phyloP scores from a whole-genome alignment of 352 stramenopile species.

The Pythium brachiatum region DNA sequence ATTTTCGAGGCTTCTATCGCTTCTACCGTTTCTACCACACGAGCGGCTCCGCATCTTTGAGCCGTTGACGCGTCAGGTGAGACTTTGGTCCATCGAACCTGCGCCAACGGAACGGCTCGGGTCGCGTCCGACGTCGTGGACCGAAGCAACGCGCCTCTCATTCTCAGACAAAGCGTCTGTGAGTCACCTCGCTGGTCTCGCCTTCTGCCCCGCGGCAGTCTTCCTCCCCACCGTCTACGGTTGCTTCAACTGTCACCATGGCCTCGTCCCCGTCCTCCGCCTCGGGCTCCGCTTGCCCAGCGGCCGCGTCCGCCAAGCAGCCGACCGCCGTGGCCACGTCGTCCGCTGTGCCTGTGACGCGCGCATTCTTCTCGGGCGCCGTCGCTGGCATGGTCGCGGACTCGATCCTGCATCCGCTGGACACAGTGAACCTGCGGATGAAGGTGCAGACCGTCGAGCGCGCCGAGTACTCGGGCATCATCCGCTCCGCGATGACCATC shows the following conservation, averaged over 20 bases:
- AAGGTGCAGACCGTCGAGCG: constrained; percentile 63
- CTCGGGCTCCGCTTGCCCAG: not conserved
- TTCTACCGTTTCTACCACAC: constrained; percentile 2
- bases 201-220: not conserved
- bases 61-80: not conserved
- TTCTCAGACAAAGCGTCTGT: constrained; percentile 3
- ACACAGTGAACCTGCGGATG: constrained; percentile 83
- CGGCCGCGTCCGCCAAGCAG: not conserved
- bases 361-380: constrained; percentile 65
- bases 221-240: not conserved
- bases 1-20: not conserved
- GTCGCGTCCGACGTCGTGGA: not conserved
- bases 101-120: not conserved
- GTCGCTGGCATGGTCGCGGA: constrained; percentile 73
- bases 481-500: constrained; percentile 61
- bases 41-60: not conserved
- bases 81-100: constrained; percentile 2
- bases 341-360: constrained; percentile 41
- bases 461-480: constrained; percentile 60
- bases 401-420: constrained; percentile 72
- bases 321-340: constrained; percentile 23
- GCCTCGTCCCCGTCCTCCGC: not conserved
- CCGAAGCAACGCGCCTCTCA: not conserved
- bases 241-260: not conserved
- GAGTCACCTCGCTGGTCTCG: not conserved